phyloP scores from a whole-genome alignment of 805 yeast species.

The Teunomyces atbi region DNA sequence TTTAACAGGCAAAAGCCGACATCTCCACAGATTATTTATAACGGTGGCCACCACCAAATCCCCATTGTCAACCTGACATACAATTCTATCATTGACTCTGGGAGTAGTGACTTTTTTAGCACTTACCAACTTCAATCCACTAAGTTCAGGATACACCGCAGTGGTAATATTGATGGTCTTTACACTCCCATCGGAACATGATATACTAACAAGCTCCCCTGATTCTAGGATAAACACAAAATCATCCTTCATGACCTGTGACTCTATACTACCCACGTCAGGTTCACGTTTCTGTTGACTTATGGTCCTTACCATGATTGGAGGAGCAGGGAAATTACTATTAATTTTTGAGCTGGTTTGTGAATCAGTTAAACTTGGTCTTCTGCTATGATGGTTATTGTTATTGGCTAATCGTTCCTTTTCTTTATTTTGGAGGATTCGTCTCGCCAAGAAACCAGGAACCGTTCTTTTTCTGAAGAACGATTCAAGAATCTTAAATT shows the following conservation, averaged over 20 bases:
- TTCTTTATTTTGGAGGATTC: conserved; percentile 24
- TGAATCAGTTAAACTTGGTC: conserved; percentile 29
- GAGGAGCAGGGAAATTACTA: conserved; percentile 37
- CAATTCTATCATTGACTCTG: conserved; percentile 69
- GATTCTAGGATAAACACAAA: conserved; percentile 51
- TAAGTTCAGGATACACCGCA: conserved; percentile 15
- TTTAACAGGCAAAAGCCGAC: conserved; percentile 48
- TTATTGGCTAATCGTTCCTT: conserved; percentile 8
- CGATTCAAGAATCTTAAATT: conserved; percentile 47
- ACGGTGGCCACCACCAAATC: conserved; percentile 61
- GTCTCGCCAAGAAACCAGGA: conserved; percentile 43
- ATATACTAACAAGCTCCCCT: conserved; percentile 49
- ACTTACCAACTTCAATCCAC: conserved; percentile 33
- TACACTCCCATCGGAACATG: conserved; percentile 49
- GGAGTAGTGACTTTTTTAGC: conserved; percentile 65
- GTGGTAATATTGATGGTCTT: conserved; percentile 26
- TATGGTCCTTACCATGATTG: conserved; percentile 10
- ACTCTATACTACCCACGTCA: conserved; percentile 6
- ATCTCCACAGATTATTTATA: conserved; percentile 65
- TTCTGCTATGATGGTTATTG: conserved; percentile 19
- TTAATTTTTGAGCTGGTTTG: conserved; percentile 24
- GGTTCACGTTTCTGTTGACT: conserved; percentile 6
- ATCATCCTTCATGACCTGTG: conserved; percentile 38
- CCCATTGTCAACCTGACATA: conserved; percentile 50
- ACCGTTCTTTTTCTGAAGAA: conserved; percentile 59